Conservation (phyloP, 2,329 filamentous ascomycete species). For the Colletotrichum euphorbiae region DNA sequence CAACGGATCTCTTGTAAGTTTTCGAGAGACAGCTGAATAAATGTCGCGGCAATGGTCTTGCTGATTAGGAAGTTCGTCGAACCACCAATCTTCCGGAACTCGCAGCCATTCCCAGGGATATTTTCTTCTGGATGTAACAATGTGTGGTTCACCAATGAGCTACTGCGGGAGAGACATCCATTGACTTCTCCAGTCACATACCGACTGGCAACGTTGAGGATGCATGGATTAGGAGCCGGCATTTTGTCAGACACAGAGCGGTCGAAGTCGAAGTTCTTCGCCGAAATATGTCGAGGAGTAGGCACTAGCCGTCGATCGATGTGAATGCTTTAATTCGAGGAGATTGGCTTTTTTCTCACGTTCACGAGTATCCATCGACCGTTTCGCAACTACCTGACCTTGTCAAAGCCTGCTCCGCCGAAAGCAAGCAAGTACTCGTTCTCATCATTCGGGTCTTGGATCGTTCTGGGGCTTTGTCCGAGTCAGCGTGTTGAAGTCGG, state of each 20-base stretch:
- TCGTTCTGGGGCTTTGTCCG: constrained; percentile 61
- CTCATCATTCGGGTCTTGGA: constrained; percentile 73
- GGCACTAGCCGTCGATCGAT: constrained; percentile 76
- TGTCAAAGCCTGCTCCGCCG: constrained; percentile 75
- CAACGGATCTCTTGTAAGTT: constrained; percentile 75
- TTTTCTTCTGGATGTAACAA: constrained; percentile 65
- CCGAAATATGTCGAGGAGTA: constrained; percentile 71
- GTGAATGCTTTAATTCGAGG: constrained; percentile 72
- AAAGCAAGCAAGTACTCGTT: constrained; percentile 77
- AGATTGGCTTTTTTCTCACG: background rate
- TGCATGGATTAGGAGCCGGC: constrained; percentile 70
- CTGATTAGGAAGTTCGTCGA: constrained; percentile 74
- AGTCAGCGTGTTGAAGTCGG: too few relatives aligned
- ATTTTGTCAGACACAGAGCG: constrained; percentile 69
- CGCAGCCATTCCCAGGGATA: constrained; percentile 71
- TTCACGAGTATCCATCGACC: background rate
- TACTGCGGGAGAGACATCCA: constrained; percentile 57
- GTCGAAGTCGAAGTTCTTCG: constrained; percentile 76
- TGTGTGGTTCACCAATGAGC: constrained; percentile 72
- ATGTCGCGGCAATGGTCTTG: constrained; percentile 73
- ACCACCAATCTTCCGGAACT: constrained; percentile 74
- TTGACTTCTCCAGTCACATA: constrained; percentile 59
- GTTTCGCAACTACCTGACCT: constrained; percentile 57
- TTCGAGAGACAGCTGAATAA: constrained; percentile 60
- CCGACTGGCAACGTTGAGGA: constrained; percentile 64